phyloP scores from a whole-genome alignment of 2,329 filamentous ascomycete species.

The Colletotrichum phormii region DNA sequence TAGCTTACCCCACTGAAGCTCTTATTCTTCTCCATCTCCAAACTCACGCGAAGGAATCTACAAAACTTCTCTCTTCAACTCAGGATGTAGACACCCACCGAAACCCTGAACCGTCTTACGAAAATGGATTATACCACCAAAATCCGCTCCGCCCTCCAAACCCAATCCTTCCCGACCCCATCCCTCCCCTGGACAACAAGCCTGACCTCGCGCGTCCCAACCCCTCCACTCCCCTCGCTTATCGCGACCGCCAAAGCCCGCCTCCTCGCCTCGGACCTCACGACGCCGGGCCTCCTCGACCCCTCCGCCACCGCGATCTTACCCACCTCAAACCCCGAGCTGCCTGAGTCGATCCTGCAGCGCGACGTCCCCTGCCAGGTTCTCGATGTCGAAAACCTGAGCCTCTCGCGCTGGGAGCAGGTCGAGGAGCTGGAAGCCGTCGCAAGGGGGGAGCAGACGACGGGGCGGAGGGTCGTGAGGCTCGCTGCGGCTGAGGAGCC shows the following conservation, averaged over 20 bases:
- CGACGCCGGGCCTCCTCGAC: conserved; percentile 65
- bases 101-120: background rate
- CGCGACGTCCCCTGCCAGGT: conserved; percentile 82
- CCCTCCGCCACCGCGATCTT: conserved; percentile 51
- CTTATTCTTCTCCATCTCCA: background rate
- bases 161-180: conserved; percentile 65
- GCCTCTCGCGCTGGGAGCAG: conserved; percentile 85
- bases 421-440: conserved; percentile 83
- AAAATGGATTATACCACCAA: conserved; percentile 56
- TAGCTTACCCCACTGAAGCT: conserved; percentile 31
- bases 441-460: conserved; percentile 78
- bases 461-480: conserved; percentile 85
- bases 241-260: conserved; percentile 85
- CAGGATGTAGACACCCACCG: background rate
- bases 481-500: conserved; percentile 66
- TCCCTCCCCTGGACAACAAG: conserved; percentile 70
- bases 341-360: conserved; percentile 67
- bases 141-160: conserved; percentile 60
- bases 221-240: conserved; percentile 76
- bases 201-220: conserved; percentile 68
- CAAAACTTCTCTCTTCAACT: background rate
- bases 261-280: conserved; percentile 82
- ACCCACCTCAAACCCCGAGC: conserved; percentile 64
- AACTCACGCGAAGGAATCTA: background rate
- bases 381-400: conserved; percentile 86